Evolutionary conservation across 2,329 filamentous ascomycete genomes (phyloP).

Genomic region (Fusarium sp.): DNA sequence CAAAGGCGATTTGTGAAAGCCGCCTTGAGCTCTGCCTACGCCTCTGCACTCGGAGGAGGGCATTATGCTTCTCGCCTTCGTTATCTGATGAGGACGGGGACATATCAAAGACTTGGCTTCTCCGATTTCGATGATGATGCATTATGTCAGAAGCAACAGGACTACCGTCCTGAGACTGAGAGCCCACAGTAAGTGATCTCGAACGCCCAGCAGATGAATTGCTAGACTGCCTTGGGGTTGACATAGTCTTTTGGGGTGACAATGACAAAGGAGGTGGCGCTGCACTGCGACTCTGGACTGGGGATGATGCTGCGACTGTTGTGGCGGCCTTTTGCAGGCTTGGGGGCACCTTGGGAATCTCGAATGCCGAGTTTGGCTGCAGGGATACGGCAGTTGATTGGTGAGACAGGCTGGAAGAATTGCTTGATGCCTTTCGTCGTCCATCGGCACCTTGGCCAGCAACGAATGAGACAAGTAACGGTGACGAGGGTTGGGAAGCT

Average conservation of each 20-base stretch:
- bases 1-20: constrained; percentile 89
- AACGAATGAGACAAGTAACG: constrained; percentile 95
- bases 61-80: constrained; percentile 92
- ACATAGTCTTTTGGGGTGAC: constrained; percentile 73
- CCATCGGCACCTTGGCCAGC: constrained; percentile 82
- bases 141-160: constrained; percentile 76
- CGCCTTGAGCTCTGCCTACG: constrained; percentile 95
- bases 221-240: constrained; percentile 71
- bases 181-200: constrained; percentile 92
- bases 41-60: constrained; percentile 89
- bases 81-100: constrained; percentile 98
- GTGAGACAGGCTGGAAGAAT: constrained; percentile 85
- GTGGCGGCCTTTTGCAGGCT: constrained; percentile 72
- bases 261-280: constrained; percentile 64
- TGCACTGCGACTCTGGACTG: constrained; percentile 67
- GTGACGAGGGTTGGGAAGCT: constrained; percentile 75
- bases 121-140: constrained; percentile 85
- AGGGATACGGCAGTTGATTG: constrained; percentile 72
- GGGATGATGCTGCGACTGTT: constrained; percentile 66
- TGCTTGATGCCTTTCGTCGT: constrained; percentile 91
- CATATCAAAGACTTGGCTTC: constrained; percentile 95
- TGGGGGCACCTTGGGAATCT: constrained; percentile 73
- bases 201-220: constrained; percentile 76
- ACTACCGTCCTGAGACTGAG: constrained; percentile 93
- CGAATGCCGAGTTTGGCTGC: constrained; percentile 78